These are phyloP conservation scores for Kodamaea anthophila DNA, from an alignment of 1,139 yeast species.

Conservation along the genomic window DNA sequence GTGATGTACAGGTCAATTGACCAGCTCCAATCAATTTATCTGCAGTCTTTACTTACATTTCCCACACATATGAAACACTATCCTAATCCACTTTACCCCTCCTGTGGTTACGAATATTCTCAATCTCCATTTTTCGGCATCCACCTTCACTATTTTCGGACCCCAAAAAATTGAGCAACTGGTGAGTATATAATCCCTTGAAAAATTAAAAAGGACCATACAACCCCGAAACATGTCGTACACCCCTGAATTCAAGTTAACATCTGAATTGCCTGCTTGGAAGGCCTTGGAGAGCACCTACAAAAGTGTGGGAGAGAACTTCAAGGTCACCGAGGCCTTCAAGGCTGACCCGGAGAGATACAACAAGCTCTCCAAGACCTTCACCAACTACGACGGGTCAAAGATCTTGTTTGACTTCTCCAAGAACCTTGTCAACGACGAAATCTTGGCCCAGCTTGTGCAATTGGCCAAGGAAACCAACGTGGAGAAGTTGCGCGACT, in stretches of 20 bases:
- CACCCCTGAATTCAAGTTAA: slow-evolving; percentile 49
- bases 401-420: slow-evolving; percentile 90
- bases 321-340: slow-evolving; percentile 76
- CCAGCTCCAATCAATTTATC: too few relatives aligned
- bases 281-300: slow-evolving; percentile 64
- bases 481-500: slow-evolving; percentile 82
- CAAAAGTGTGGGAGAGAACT: slow-evolving; percentile 58
- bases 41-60: too few relatives aligned
- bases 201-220: slow-evolving; percentile 4
- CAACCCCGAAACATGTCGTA: slow-evolving; percentile 19
- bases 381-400: slow-evolving; percentile 78
- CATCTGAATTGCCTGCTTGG: slow-evolving; percentile 83
- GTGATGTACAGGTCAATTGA: too few relatives aligned
- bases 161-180: too few relatives aligned
- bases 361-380: slow-evolving; percentile 67
- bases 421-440: slow-evolving; percentile 86
- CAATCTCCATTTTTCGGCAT: too few relatives aligned
- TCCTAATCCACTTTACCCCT: too few relatives aligned
- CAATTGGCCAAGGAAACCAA: slow-evolving; percentile 86
- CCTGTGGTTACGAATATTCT: not conserved
- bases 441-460: slow-evolving; percentile 59
- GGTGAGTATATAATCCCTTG: too few relatives aligned
- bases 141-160: too few relatives aligned
- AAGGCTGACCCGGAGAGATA: slow-evolving; percentile 67
- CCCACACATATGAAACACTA: too few relatives aligned